A percentile compares a stretch with the other conserved stretches of the same genome.
These are phyloP conservation scores for Leccinum longicurvipes DNA, from an alignment of 768 basidiomycete genomes.

Conservation along the genomic window DNA sequence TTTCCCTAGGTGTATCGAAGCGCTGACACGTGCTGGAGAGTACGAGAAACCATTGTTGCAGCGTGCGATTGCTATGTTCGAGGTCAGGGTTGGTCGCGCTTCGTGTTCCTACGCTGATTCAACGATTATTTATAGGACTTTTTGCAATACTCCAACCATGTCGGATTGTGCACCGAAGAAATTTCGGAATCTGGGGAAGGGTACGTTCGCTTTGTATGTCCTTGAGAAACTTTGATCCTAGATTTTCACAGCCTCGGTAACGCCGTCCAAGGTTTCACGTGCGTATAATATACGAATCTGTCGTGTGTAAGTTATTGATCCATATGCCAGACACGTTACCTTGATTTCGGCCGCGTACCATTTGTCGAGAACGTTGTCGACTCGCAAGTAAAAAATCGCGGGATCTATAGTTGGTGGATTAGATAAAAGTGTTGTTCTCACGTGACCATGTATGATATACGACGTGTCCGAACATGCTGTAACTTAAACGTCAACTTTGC, in stretches of 20 bases:
- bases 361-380: conserved; percentile 57
- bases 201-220: conserved; percentile 37
- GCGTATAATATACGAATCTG: conserved; percentile 28
- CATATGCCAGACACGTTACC: conserved; percentile 62
- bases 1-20: conserved; percentile 72
- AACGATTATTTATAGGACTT: conserved; percentile 51
- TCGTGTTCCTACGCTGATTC: neutral
- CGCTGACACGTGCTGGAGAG: conserved; percentile 82
- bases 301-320: neutral
- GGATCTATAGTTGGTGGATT: neutral
- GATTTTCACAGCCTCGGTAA: conserved; percentile 62
- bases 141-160: conserved; percentile 80
- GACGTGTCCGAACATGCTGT: conserved; percentile 6
- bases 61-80: conserved; percentile 83
- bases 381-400: conserved; percentile 5
- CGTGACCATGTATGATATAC: conserved; percentile 10
- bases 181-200: conserved; percentile 84
- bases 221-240: neutral
- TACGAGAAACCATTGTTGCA: conserved; percentile 64
- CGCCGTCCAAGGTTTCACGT: conserved; percentile 90
- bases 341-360: conserved; percentile 84
- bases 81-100: conserved; percentile 45
- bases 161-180: conserved; percentile 83
- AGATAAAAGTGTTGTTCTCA: too few relatives aligned
- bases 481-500: neutral